Evolutionary conservation across 805 yeast genomes (phyloP).

Genomic region (Sungouiozyma intestinalis): DNA sequence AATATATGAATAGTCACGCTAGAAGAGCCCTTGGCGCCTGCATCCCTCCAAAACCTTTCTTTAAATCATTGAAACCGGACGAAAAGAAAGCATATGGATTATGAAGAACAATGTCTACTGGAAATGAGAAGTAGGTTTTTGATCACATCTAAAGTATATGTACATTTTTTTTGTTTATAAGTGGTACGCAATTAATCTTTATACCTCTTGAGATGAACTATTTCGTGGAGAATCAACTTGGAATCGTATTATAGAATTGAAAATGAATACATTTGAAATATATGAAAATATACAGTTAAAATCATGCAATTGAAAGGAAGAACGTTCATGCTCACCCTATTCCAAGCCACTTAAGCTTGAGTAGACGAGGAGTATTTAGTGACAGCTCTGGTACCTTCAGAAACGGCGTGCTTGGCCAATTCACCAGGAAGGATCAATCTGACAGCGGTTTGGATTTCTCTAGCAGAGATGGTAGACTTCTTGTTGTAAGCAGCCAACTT

Average conservation of each 20-base stretch:
- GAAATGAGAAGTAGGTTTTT: too few species aligned
- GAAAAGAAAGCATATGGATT: constrained; percentile 33
- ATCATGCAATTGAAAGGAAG: not conserved
- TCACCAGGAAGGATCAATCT: constrained; percentile 97
- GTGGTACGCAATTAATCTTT: not conserved
- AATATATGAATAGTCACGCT: constrained; percentile 54
- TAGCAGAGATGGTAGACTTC: constrained; percentile 94
- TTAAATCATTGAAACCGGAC: constrained; percentile 34
- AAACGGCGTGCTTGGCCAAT: constrained; percentile 95
- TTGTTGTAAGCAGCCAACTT: constrained; percentile 98
- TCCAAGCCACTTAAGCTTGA: constrained; percentile 26
- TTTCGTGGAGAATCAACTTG: too few species aligned
- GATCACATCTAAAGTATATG: too few species aligned
- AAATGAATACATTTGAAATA: not conserved
- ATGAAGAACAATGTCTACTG: too few species aligned
- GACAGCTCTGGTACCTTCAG: constrained; percentile 98
- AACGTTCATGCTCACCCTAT: not conserved
- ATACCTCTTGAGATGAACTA: too few species aligned
- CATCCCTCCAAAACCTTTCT: constrained; percentile 60
- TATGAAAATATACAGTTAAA: not conserved
- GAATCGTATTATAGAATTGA: too few species aligned
- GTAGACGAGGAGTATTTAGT: constrained; percentile 80
- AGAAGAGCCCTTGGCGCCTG: constrained; percentile 70
- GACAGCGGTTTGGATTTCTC: constrained; percentile 98
- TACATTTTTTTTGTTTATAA: too few species aligned